Evolutionary conservation across 2,329 filamentous ascomycete genomes (phyloP), one percentile per base, ranked within the genome.

Genomic region (Fusarium oxysporum): DNA sequence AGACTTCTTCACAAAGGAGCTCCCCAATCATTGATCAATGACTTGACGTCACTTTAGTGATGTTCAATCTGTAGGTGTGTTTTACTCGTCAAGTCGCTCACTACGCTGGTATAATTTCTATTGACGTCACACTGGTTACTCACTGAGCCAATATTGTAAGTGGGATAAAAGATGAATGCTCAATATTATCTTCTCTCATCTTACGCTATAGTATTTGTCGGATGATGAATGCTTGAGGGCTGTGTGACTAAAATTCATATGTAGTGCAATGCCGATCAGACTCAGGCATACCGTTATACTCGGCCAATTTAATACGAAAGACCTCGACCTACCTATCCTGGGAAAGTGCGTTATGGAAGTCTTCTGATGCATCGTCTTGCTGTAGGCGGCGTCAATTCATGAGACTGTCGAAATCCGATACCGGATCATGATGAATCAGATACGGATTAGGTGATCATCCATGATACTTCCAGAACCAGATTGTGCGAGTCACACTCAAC

Each of bases 1-100:
- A 38, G 33, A 17, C 2, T 8, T 6, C 3, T n/a, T 32, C 14
- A 23, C 3, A 3, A 37, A 37, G 7, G 14, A 1, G 8, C 0
- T 21, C 0, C 0, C 4, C 0, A 30, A 14, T 47, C 5, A 21
- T 4, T 7, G 5, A 0, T 7, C 7, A 7, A 4, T 28, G 12
- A 1, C 3, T 21, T 5, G 1, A 5, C 3, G 19, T 10, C 1
- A 14, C 4, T 21, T 1, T 16, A 1, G 0, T 3, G 6, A 10
- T 14, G 1, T 21, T 28, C 2, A 3, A 10, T 10, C 14, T 28
- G 25, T 14, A 10, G 1, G 12, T 10, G 43, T n/a, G 28, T 30
- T 30, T n/a, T 30, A 10, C 28, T 30, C 4, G 0, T n/a, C 4
- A 7, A 6, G 28, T 16, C 2, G 11, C 13, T 48, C 8, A 10